phyloP scores from a whole-genome alignment of 2,329 filamentous ascomycete genomes.

The Fusarium ambrosium region DNA sequence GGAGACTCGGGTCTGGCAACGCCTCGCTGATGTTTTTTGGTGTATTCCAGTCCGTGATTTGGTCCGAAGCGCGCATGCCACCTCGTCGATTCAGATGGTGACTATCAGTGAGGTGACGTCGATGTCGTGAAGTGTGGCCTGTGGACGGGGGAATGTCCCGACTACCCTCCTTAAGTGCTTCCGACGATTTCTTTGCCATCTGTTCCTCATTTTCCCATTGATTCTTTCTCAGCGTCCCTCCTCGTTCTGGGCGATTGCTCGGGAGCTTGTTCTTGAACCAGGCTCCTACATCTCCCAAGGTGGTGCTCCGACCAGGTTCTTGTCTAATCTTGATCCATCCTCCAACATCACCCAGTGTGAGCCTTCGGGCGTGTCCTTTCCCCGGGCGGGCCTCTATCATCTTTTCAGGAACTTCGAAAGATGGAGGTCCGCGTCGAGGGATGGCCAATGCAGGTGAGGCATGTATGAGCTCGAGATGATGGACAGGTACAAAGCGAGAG shows the following conservation, averaged over 20 bases:
- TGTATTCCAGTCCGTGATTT: slow-evolving; percentile 54
- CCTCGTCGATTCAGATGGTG: slow-evolving; percentile 29
- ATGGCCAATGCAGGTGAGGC: slow-evolving; percentile 21
- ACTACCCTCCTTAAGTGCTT: neutral
- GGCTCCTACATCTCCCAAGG: slow-evolving; percentile 47
- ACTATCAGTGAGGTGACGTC: slow-evolving; percentile 27
- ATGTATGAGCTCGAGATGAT: neutral
- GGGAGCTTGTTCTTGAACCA: slow-evolving; percentile 64
- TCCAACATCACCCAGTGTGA: slow-evolving; percentile 42
- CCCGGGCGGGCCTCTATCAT: neutral
- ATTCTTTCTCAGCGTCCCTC: slow-evolving; percentile 59
- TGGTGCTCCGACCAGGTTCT: slow-evolving; percentile 19
- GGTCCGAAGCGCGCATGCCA: slow-evolving; percentile 48
- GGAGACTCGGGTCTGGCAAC: neutral
- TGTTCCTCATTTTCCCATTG: slow-evolving; percentile 46
- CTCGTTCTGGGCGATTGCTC: slow-evolving; percentile 63
- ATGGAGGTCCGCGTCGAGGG: slow-evolving; percentile 10
- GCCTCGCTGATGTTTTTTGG: slow-evolving; percentile 45
- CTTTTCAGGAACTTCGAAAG: neutral
- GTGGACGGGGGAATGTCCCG: neutral
- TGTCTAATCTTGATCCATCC: slow-evolving; percentile 56
- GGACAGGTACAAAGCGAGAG: neutral
- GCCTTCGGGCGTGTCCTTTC: slow-evolving; percentile 4
- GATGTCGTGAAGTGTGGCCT: neutral
- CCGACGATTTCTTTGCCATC: neutral